Percentiles rank a stretch among this genome's conserved stretches.
These are phyloP conservation scores for Amoebophrya sp. DNA, from an alignment of 169 alveolate genomes.

Conservation along the genomic window DNA sequence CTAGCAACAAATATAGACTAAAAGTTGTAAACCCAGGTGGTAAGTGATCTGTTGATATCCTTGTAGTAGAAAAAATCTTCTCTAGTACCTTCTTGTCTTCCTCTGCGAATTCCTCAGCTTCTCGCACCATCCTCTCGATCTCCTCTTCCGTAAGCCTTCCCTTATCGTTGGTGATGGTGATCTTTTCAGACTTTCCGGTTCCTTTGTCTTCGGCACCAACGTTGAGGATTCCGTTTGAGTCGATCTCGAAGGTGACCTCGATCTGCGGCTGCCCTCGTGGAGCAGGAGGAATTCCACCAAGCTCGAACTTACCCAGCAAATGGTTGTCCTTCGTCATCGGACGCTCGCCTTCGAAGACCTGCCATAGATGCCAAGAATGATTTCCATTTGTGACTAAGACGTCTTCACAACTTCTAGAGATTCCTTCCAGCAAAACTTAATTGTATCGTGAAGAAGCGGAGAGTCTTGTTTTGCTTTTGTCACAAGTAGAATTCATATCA, in stretches of 20 bases:
- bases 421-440: too few relatives aligned
- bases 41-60: too few relatives aligned
- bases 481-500: not conserved
- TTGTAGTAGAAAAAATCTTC: too few relatives aligned
- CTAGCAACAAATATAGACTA: too few relatives aligned
- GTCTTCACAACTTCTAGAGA: too few relatives aligned
- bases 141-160: conserved; percentile 87
- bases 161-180: conserved; percentile 88
- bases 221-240: conserved; percentile 83
- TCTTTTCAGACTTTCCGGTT: conserved; percentile 81
- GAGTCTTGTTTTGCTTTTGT: not conserved
- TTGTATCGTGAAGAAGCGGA: not conserved
- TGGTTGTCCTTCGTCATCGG: conserved; percentile 88
- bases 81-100: conserved; percentile 77
- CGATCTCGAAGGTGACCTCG: conserved; percentile 92
- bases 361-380: not conserved
- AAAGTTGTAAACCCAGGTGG: too few relatives aligned
- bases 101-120: conserved; percentile 89
- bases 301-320: conserved; percentile 83
- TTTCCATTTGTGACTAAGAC: too few relatives aligned
- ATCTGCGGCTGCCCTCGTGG: conserved; percentile 93
- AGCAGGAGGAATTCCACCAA: conserved; percentile 84
- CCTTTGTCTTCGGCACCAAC: conserved; percentile 90
- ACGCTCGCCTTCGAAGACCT: conserved; percentile 89
- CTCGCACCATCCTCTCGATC: conserved; percentile 85